Percentiles rank a stretch among this genome's conserved stretches.
phyloP scores from a whole-genome alignment of 164 flowering plant genomes.

The Houttuynia cordata region DNA sequence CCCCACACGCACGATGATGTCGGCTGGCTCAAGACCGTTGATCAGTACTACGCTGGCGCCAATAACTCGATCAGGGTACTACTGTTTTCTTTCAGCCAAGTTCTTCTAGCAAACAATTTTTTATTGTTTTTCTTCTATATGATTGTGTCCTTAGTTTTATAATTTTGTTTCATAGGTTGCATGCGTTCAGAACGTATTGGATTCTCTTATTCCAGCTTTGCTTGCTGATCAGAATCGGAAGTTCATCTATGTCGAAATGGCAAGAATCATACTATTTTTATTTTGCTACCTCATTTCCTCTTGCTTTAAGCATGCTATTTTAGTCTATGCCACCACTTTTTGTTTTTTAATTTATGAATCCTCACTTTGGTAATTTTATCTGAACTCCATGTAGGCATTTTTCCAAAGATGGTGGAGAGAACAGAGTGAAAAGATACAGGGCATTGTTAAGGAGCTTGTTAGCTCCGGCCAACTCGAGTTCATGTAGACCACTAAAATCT shows the following conservation, averaged over 20 bases:
- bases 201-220: slow-evolving; percentile 62
- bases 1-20: slow-evolving; percentile 60
- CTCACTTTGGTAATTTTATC: too few relatives aligned
- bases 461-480: slow-evolving; percentile 79
- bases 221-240: slow-evolving; percentile 73
- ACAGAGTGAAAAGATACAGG: slow-evolving; percentile 47
- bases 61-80: slow-evolving; percentile 51
- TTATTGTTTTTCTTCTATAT: not conserved
- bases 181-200: slow-evolving; percentile 81
- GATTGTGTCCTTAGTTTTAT: not conserved
- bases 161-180: slow-evolving; percentile 23
- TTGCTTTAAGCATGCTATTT: not conserved
- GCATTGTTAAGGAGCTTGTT: slow-evolving; percentile 49
- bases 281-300: not conserved
- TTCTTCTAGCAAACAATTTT: not conserved
- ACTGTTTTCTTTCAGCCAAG: not conserved
- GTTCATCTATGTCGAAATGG: slow-evolving; percentile 65
- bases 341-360: not conserved
- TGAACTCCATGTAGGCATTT: slow-evolving; percentile 46
- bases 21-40: slow-evolving; percentile 66
- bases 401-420: slow-evolving; percentile 94
- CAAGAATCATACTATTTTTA: not conserved
- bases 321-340: too few relatives aligned
- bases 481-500: slow-evolving; percentile 31
- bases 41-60: slow-evolving; percentile 59